Conservation (phyloP, 768 basidiomycete genomes). For the Collybiopsis confluens region DNA sequence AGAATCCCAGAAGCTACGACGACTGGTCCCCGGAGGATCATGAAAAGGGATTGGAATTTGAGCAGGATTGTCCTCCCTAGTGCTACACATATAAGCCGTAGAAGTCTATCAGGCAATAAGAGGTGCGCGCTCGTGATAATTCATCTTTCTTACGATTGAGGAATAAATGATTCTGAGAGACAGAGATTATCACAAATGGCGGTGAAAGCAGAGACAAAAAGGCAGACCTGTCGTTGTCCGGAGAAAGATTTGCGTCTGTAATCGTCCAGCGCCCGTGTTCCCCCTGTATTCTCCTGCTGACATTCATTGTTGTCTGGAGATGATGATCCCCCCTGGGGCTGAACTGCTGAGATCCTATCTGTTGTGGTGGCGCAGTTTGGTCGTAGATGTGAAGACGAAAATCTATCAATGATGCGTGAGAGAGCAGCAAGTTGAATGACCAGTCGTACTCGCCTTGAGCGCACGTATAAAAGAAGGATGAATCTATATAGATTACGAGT, state of each 20-base stretch:
- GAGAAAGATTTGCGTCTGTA: constrained; percentile 89
- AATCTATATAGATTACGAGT: constrained; percentile 43
- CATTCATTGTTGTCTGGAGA: constrained; percentile 39
- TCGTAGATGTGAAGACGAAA: constrained; percentile 89
- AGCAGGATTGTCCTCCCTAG: constrained; percentile 52
- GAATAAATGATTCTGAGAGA: constrained; percentile 81
- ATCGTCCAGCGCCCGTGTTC: constrained; percentile 86
- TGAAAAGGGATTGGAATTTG: constrained; percentile 63
- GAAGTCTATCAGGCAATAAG: constrained; percentile 44
- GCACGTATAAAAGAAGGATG: constrained; percentile 92
- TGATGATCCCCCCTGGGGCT: constrained; percentile 4
- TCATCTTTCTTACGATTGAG: constrained; percentile 58
- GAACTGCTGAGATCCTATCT: constrained; percentile 16
- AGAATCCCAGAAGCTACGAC: constrained; percentile 26
- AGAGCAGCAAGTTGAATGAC: background rate
- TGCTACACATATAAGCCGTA: constrained; percentile 72
- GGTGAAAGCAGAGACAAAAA: background rate
- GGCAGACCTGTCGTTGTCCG: constrained; percentile 76
- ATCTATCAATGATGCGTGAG: constrained; percentile 50
- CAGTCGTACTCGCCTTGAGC: constrained; percentile 55
- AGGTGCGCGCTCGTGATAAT: background rate
- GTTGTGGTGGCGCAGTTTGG: constrained; percentile 45
- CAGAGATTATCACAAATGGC: background rate
- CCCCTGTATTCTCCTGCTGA: constrained; percentile 68
- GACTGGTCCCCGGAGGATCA: constrained; percentile 34